A percentile compares a stretch with the other conserved stretches of the same genome.
These are phyloP conservation scores for Blakeslea trispora DNA, from an alignment of 371 early-diverging fungal genomes.

Conservation along the genomic window DNA sequence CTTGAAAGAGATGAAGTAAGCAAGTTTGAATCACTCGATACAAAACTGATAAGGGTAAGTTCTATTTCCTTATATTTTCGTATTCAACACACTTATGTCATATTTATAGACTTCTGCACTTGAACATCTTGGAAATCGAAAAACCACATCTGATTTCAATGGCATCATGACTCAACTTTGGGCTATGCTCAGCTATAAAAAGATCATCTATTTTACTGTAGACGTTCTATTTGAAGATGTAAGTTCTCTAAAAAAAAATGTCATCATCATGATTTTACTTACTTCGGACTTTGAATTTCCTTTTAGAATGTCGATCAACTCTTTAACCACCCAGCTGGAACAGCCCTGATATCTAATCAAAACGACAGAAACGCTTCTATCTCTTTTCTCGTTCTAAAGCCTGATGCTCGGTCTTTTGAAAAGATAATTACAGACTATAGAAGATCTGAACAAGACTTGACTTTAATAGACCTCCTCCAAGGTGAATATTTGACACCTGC, in stretches of 20 bases:
- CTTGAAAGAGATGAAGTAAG: background rate
- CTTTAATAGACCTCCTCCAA: too few relatives aligned
- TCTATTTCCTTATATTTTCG: background rate
- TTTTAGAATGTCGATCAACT: constrained; percentile 34
- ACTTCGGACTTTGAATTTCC: background rate
- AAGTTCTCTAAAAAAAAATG: constrained; percentile 4
- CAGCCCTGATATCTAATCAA: constrained; percentile 12
- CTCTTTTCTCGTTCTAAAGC: constrained; percentile 18
- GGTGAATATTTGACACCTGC: constrained; percentile 2
- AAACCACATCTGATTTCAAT: background rate
- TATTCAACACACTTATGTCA: background rate
- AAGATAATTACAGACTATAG: constrained; percentile 1
- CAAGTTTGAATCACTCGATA: constrained; percentile 13
- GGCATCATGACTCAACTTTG: constrained; percentile 2
- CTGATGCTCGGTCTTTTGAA: constrained; percentile 19
- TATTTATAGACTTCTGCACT: constrained; percentile 13
- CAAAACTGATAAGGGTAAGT: constrained; percentile 18
- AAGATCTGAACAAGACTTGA: background rate
- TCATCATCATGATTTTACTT: constrained; percentile 8
- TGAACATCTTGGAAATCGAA: background rate
- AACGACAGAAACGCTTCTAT: background rate
- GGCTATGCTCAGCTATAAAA: constrained; percentile 21
- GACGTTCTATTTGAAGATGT: constrained; percentile 35
- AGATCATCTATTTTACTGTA: constrained; percentile 32
- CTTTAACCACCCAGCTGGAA: constrained; percentile 15